Evolutionary conservation across 2,329 filamentous ascomycete species (phyloP), one percentile per base, ranked within the genome.

Genomic region (Emmonsiellopsis sp.): DNA sequence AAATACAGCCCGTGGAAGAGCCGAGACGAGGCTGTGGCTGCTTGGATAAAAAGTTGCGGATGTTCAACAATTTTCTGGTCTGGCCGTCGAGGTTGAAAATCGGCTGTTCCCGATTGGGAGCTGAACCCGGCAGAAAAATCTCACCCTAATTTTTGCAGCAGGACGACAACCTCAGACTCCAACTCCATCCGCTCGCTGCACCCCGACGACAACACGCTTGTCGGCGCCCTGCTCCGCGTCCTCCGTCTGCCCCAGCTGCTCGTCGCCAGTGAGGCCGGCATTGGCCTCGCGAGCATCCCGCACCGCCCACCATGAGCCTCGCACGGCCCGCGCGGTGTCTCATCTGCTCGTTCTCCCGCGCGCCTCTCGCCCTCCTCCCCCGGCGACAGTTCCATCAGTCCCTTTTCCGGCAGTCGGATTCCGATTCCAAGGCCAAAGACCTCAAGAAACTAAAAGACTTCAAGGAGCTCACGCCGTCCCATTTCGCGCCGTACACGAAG

Each of bases 401-500:
- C 14, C 65, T 70, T 43, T 52, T 68, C 44, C 66, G 64, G 49
- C 67, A 70, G 54, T 60, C 59, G 46, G 57, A 62, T 48, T 63
- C 70, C 62, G 65, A 70, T 55, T 60, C 59, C 46, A 58, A 62
- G 49, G 63, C 70, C 62, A 65, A 63, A 54, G 70, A 69, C 61
- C 66, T 73, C 57, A 61, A 70, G 49, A 71, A 72, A 57, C 65
- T 63, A 33, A 57, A 65, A 3, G 62, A 68, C 33, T 47, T 58
- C 11, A 57, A 60, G 39, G 57, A 56, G 7, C 51, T 63, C 51
- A 65, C 62, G 54, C 62, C 58, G 6, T 57, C 61, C 17, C 56
- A 70, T 47, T 66, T 68, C 58, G 77, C 82, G 57, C 75, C 80
- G 11, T 93, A 90, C 73, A 83, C 82, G 11, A 71, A 77, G 42